A percentile compares a stretch with the other conserved stretches of the same genome.
Evolutionary conservation across 192 early-diverging fungal genomes (phyloP).

Genomic region (Spizellomyces sp.): DNA sequence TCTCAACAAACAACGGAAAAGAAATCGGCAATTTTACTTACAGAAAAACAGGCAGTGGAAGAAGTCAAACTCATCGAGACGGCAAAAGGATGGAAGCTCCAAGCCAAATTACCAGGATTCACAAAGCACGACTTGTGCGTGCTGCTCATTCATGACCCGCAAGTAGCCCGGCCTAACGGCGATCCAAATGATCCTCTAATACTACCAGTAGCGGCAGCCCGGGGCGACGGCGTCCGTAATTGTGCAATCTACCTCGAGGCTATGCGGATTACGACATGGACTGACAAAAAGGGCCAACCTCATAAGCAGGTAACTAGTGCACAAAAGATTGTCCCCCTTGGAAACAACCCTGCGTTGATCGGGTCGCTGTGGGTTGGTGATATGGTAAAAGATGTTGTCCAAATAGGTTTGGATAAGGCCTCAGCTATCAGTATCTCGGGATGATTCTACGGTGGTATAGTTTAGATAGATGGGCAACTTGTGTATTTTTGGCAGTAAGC

Average conservation of each 20-base stretch:
- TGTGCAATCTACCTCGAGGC: slow-evolving; percentile 13
- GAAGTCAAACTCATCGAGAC: not conserved
- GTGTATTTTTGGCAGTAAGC: too few species aligned
- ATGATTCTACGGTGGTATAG: too few species aligned
- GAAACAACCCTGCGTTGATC: not conserved
- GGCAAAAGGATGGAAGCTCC: not conserved
- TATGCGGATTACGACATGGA: slow-evolving; percentile 3
- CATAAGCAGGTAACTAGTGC: slow-evolving; percentile 7
- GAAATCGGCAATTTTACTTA: not conserved
- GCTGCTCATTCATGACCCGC: slow-evolving; percentile 4
- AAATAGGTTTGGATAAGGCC: too few species aligned
- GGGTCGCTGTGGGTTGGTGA: not conserved
- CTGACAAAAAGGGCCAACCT: not conserved
- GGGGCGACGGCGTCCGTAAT: slow-evolving; percentile 7
- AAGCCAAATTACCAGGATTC: not conserved
- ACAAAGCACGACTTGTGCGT: not conserved
- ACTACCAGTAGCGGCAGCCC: not conserved
- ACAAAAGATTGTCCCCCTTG: not conserved
- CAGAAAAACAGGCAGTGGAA: not conserved
- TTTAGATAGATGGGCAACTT: too few species aligned
- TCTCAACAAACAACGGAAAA: too few species aligned
- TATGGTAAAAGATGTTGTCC: not conserved
- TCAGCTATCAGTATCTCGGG: too few species aligned
- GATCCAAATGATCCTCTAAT: not conserved
- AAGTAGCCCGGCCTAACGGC: not conserved